Base-by-base conservation (phyloP, 73 alveolate genomes). In the Paramecium sonneborni region DNA sequence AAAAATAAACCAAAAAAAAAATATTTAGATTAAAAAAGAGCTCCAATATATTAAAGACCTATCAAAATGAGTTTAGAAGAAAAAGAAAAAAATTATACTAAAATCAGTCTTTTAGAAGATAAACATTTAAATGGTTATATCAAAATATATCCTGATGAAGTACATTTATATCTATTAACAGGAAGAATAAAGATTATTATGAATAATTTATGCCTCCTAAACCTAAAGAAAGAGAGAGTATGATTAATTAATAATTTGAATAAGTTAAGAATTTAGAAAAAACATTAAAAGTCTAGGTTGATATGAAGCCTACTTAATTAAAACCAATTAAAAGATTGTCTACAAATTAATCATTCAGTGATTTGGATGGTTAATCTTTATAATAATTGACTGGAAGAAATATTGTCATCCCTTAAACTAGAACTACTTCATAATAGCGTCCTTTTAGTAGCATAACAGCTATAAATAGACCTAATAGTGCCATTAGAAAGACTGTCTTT, bases 11-110 rank as follows among this genome's bases (percentile, higher is more conserved):
- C 92, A 39, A 94, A 93, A 76, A 88, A 86, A 34, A 76, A 76
- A 72, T 95, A 85, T 58, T 44, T 92, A 35, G 92, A 95, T 3
- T 62, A 76, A 68, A 85, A 95, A 85, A 86, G 94, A 41, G 94
- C 91, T 12, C 88, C 85, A 7, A 21, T 88, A 15, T 76, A 57
- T 88, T 72, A 88, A 56, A 88, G 94, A 70, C 70, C 79, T 15
- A 68, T 56, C 26, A 82, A 70, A 69, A 35, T 69, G 84, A 39
- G 82, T 85, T 41, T 10, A 35, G 20, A 76, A 62, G 37, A 30
- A 21, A 82, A 76, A 30, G 91, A 88, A 26, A 70, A 39, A 24
- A 8, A 70, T 5, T 44, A 23, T 6, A 6, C 76, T 0, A 88
- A 68, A 70, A 72, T 88, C n/a, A 85, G 84, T 43, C 52, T 69